Evolutionary conservation across 2,329 filamentous ascomycete genomes (phyloP).

Genomic region (Sarocladium kiliense): DNA sequence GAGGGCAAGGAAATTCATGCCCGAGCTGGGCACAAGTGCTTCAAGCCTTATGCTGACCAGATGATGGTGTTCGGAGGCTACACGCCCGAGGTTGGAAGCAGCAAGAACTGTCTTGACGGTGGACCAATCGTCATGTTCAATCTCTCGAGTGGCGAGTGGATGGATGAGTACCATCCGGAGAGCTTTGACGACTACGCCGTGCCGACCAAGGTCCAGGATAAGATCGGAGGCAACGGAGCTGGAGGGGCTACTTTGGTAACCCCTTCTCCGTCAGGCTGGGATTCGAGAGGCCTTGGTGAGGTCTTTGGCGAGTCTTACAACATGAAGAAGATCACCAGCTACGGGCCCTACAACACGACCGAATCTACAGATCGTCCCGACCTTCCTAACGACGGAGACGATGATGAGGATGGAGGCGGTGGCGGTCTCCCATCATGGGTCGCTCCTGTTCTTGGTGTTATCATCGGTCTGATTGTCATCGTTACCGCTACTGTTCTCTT

Average conservation of each 20-base stretch:
- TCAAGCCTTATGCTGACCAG: slow-evolving; percentile 71
- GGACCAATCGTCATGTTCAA: slow-evolving; percentile 64
- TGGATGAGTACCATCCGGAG: slow-evolving; percentile 62
- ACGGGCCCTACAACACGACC: slow-evolving; percentile 52
- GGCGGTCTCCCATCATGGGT: slow-evolving; percentile 50
- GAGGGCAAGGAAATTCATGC: slow-evolving; percentile 46
- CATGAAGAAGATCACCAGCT: slow-evolving; percentile 49
- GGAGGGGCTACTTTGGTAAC: slow-evolving; percentile 67
- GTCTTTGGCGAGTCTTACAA: slow-evolving; percentile 54
- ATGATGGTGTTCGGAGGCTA: slow-evolving; percentile 76
- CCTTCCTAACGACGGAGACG: slow-evolving; percentile 17
- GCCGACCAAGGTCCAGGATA: slow-evolving; percentile 54
- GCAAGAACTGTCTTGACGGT: slow-evolving; percentile 42
- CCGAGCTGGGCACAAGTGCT: slow-evolving; percentile 70
- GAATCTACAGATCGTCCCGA: slow-evolving; percentile 18
- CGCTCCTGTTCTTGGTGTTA: slow-evolving; percentile 56
- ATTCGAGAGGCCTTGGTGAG: slow-evolving; percentile 36
- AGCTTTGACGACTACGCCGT: slow-evolving; percentile 63
- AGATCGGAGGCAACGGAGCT: slow-evolving; percentile 61
- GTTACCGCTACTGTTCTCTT: slow-evolving; percentile 45
- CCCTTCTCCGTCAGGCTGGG: slow-evolving; percentile 54
- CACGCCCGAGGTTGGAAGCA: slow-evolving; percentile 23
- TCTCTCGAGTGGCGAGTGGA: slow-evolving; percentile 63
- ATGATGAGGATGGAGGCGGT: slow-evolving; percentile 21
- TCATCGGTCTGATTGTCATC: slow-evolving; percentile 53